phyloP scores from a whole-genome alignment of 139 green algal species.

The Coccomyxa sp. region DNA sequence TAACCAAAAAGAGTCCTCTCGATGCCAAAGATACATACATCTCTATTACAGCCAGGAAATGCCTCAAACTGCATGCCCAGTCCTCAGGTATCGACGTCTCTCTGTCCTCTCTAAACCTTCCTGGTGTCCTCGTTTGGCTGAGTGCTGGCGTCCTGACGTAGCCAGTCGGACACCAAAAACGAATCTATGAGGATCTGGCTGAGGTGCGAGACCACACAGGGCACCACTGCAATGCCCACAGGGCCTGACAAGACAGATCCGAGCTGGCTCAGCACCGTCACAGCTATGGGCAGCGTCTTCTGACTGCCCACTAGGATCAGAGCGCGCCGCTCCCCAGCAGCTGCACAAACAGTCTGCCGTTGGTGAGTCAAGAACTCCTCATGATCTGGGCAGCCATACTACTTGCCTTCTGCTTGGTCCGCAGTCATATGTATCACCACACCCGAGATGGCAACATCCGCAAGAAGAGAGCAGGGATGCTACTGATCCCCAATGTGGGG shows the following conservation, averaged over 20 bases:
- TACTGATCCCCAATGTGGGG: too few species aligned
- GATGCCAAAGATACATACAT: background rate
- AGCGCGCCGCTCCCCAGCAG: slow-evolving; percentile 30
- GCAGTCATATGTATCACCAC: too few species aligned
- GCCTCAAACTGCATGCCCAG: too few species aligned
- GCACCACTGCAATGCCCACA: slow-evolving; percentile 44
- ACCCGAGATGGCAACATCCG: too few species aligned
- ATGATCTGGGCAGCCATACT: too few species aligned
- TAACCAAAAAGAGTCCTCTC: background rate
- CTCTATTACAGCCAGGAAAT: too few species aligned
- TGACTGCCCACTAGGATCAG: slow-evolving; percentile 41
- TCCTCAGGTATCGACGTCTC: too few species aligned
- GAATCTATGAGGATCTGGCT: slow-evolving; percentile 55
- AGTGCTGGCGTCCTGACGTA: slow-evolving; percentile 10
- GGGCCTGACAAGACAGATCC: slow-evolving; percentile 10
- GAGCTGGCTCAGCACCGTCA: slow-evolving; percentile 51
- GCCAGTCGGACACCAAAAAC: slow-evolving; percentile 41
- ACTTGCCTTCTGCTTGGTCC: too few species aligned
- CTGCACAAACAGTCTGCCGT: slow-evolving; percentile 8
- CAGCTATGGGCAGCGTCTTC: slow-evolving; percentile 63
- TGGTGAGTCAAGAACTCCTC: background rate
- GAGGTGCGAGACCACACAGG: slow-evolving; percentile 48
- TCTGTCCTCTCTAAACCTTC: too few species aligned
- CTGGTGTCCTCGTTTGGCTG: too few species aligned
- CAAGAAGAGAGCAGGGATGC: too few species aligned